phyloP scores from a whole-genome alignment of 768 basidiomycete genomes.

The Phallus indusiatus region DNA sequence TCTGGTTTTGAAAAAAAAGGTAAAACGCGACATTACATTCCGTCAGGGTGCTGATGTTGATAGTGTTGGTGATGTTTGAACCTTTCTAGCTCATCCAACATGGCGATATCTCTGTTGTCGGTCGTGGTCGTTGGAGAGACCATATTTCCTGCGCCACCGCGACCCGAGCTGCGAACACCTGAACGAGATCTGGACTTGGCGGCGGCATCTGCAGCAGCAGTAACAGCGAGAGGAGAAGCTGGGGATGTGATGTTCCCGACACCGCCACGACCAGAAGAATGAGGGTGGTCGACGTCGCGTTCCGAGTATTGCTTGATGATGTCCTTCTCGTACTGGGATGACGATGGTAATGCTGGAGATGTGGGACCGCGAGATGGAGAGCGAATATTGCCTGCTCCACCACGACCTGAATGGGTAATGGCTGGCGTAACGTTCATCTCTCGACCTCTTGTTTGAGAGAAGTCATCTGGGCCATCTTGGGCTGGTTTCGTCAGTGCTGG shows the following conservation, averaged over 20 bases:
- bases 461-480: conserved; percentile 41
- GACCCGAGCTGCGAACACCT: conserved; percentile 8
- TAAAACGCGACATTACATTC: conserved; percentile 28
- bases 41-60: conserved; percentile 22
- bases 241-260: conserved; percentile 52
- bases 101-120: background rate
- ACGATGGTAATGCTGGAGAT: conserved; percentile 9
- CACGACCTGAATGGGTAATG: conserved; percentile 47
- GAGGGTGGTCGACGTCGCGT: conserved; percentile 11
- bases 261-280: conserved; percentile 60
- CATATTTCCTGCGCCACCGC: conserved; percentile 15
- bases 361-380: conserved; percentile 55
- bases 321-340: conserved; percentile 18
- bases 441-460: conserved; percentile 50
- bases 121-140: background rate
- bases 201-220: background rate
- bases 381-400: conserved; percentile 79
- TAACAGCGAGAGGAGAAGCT: conserved; percentile 28
- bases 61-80: conserved; percentile 19
- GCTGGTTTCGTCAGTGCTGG: background rate
- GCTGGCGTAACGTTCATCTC: background rate
- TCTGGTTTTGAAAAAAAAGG: no score
- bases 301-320: conserved; percentile 15
- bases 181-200: background rate
- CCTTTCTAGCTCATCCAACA: conserved; percentile 25